Evolutionary conservation across 805 yeast genomes (phyloP).

Genomic region (Saccharomyces kudriavzevii): DNA sequence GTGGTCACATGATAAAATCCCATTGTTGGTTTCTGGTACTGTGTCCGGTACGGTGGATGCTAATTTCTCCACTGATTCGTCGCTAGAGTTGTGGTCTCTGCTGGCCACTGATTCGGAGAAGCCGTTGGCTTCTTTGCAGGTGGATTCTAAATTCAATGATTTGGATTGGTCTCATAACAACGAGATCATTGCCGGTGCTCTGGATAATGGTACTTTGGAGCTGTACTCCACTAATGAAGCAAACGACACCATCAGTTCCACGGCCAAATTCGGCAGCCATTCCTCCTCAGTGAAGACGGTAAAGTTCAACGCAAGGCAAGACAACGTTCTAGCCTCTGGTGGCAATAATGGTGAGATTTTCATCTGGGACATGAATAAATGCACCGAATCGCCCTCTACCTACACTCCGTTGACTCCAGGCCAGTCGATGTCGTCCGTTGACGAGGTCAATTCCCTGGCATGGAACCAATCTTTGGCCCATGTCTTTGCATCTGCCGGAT

Average conservation of each 20-base stretch:
- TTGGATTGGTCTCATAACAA: slow-evolving; percentile 71
- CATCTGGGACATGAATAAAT: slow-evolving; percentile 78
- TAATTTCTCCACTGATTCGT: slow-evolving; percentile 69
- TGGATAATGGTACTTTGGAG: slow-evolving; percentile 73
- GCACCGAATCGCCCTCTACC: slow-evolving; percentile 33
- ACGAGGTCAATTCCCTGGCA: slow-evolving; percentile 70
- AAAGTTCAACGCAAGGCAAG: slow-evolving; percentile 68
- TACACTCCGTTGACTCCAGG: slow-evolving; percentile 56
- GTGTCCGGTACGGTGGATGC: slow-evolving; percentile 95
- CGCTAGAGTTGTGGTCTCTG: slow-evolving; percentile 74
- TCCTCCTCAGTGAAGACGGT: slow-evolving; percentile 62
- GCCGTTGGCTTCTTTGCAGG: slow-evolving; percentile 39
- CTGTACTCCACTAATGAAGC: slow-evolving; percentile 55
- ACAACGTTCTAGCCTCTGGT: slow-evolving; percentile 71
- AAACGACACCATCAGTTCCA: slow-evolving; percentile 32
- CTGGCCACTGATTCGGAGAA: slow-evolving; percentile 34
- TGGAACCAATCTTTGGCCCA: slow-evolving; percentile 84
- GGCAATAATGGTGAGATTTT: slow-evolving; percentile 78
- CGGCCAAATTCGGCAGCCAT: slow-evolving; percentile 48
- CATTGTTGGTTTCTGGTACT: slow-evolving; percentile 81
- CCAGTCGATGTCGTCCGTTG: slow-evolving; percentile 67
- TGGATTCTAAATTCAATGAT: slow-evolving; percentile 63
- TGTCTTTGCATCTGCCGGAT: slow-evolving; percentile 84
- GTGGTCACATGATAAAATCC: slow-evolving; percentile 75
- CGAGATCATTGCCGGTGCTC: slow-evolving; percentile 76